These are phyloP conservation scores for Catunica adiposa DNA, from an alignment of 2,329 filamentous ascomycete genomes.

Conservation along the genomic window DNA sequence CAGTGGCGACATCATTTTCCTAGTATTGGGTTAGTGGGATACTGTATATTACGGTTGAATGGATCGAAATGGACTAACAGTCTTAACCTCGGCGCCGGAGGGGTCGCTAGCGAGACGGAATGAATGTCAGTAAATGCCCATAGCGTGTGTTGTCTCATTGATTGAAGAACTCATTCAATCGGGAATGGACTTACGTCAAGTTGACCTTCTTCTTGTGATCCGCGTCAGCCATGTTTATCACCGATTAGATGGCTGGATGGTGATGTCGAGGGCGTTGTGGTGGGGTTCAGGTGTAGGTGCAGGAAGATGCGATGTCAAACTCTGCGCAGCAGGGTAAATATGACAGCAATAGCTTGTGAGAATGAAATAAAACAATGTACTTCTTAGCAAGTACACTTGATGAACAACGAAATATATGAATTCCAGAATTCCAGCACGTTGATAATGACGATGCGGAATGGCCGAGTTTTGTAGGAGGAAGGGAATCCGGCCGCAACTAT, in stretches of 20 bases:
- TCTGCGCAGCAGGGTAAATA: slow-evolving; percentile 14
- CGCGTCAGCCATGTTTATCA: slow-evolving; percentile 43
- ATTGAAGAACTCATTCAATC: neutral
- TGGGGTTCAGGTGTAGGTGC: slow-evolving; percentile 1
- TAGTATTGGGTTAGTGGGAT: slow-evolving; percentile 27
- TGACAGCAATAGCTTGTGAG: neutral
- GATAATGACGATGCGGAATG: slow-evolving; percentile 5
- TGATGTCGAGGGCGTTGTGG: neutral
- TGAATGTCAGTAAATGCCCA: slow-evolving; percentile 22
- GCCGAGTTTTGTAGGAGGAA: slow-evolving; percentile 1
- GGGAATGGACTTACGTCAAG: slow-evolving; percentile 45
- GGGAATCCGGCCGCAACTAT: neutral
- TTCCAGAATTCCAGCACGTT: neutral
- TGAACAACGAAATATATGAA: slow-evolving; percentile 6
- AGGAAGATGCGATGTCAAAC: neutral
- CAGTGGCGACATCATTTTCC: slow-evolving; percentile 83
- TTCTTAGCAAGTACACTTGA: neutral
- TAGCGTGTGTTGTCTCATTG: neutral
- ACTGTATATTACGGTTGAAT: neutral
- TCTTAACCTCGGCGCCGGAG: slow-evolving; percentile 74
- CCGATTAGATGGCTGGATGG: neutral
- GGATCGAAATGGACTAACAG: slow-evolving; percentile 35
- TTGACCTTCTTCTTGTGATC: slow-evolving; percentile 72
- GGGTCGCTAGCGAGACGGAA: slow-evolving; percentile 46
- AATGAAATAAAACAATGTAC: neutral